These are phyloP conservation scores for Ceratobasidium sp. DNA, from an alignment of 1,284 basidiomycete genomes.

Conservation along the genomic window DNA sequence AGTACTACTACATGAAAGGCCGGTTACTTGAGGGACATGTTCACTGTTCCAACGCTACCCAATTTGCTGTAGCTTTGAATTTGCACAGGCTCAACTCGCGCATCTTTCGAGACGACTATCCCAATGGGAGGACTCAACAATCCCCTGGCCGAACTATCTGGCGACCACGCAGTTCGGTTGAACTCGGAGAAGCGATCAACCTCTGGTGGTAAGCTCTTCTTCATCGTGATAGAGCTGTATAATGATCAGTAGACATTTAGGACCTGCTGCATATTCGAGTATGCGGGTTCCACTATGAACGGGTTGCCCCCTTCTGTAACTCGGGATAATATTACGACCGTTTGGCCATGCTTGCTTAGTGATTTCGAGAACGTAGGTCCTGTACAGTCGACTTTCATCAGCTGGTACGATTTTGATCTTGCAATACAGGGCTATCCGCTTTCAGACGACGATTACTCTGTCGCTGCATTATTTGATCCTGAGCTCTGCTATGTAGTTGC, in stretches of 20 bases:
- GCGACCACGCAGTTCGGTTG: slow-evolving; percentile 3
- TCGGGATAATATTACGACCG: slow-evolving; percentile 12
- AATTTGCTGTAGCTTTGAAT: background rate
- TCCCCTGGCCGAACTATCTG: background rate
- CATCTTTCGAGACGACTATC: background rate
- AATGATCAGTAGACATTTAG: background rate
- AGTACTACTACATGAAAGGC: slow-evolving; percentile 74
- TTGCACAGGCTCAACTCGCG: slow-evolving; percentile 18
- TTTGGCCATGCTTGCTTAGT: slow-evolving; percentile 16
- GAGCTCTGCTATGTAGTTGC: background rate
- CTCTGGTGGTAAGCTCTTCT: slow-evolving; percentile 22
- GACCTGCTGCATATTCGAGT: slow-evolving; percentile 10
- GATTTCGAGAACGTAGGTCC: slow-evolving; percentile 9
- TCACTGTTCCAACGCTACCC: slow-evolving; percentile 63
- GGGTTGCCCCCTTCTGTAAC: slow-evolving; percentile 4
- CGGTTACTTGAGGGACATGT: slow-evolving; percentile 74
- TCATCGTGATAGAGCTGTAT: background rate
- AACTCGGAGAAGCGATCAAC: slow-evolving; percentile 28
- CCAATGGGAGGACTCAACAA: background rate
- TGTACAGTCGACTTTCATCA: background rate
- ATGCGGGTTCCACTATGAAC: slow-evolving; percentile 9
- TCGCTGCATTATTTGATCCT: slow-evolving; percentile 6
- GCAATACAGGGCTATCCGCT: background rate
- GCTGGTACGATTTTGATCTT: background rate
- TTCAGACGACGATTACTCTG: slow-evolving; percentile 16